Percentiles rank a stretch among this genome's conserved stretches.
phyloP scores from a whole-genome alignment of 495 filamentous ascomycete species.

The Lasiosphaeria miniovina region DNA sequence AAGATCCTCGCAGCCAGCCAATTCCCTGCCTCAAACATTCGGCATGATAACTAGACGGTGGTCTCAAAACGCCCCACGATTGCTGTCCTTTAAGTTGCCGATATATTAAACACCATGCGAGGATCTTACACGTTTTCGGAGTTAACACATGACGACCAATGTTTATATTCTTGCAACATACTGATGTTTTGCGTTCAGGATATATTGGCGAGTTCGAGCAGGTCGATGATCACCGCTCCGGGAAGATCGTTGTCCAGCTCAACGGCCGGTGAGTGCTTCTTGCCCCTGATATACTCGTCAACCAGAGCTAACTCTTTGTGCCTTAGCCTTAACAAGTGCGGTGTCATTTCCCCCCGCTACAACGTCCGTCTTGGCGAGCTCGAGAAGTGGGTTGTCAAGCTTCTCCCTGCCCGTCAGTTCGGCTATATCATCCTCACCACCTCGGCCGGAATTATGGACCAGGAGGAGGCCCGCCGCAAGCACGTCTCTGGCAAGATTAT shows the following conservation, averaged over 20 bases:
- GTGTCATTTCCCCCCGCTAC: constrained; percentile 97
- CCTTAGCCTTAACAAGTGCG: constrained; percentile 89
- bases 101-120: constrained; percentile 64
- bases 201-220: constrained; percentile 99
- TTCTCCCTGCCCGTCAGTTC: constrained; percentile 98
- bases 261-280: constrained; percentile 60
- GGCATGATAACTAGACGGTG: constrained; percentile 99
- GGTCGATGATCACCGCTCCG: constrained; percentile 97
- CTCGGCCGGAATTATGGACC: constrained; percentile 99
- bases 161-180: constrained; percentile 92
- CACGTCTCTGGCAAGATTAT: constrained; percentile 96
- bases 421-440: constrained; percentile 98
- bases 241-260: constrained; percentile 96
- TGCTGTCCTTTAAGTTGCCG: constrained; percentile 99
- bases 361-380: constrained; percentile 95
- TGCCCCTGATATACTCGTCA: constrained; percentile 50
- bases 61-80: constrained; percentile 73
- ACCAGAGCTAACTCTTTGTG: constrained; percentile 13
- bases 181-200: constrained; percentile 63
- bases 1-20: constrained; percentile 22
- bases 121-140: constrained; percentile 96
- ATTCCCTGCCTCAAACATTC: constrained; percentile 39
- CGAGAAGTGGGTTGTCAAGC: constrained; percentile 99
- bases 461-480: constrained; percentile 97
- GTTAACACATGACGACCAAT: constrained; percentile 65